Evolutionary conservation across 768 basidiomycete genomes (phyloP).

Genomic region (Xerocomellus amylosporus): DNA sequence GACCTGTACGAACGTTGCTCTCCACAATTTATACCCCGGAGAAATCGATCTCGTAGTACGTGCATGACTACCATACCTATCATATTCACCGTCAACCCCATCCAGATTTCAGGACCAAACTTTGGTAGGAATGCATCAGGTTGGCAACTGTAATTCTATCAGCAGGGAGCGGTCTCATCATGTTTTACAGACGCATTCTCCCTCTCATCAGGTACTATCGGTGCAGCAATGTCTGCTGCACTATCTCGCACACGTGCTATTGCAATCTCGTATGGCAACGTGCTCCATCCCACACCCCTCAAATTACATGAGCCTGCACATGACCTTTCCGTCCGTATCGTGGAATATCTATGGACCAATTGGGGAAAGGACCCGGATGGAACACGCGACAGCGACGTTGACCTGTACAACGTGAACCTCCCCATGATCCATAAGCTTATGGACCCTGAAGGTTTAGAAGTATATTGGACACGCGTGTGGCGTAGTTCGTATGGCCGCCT

Average conservation of each 20-base stretch:
- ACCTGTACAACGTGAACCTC: constrained; percentile 85
- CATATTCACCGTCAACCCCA: background rate
- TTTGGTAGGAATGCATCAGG: constrained; percentile 82
- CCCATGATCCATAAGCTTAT: constrained; percentile 72
- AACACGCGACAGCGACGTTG: constrained; percentile 61
- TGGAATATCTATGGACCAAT: constrained; percentile 73
- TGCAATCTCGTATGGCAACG: constrained; percentile 85
- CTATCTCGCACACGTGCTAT: constrained; percentile 72
- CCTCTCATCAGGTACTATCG: constrained; percentile 89
- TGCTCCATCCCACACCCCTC: constrained; percentile 64
- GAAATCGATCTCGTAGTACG: constrained; percentile 87
- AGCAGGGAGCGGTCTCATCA: background rate
- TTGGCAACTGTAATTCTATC: constrained; percentile 31
- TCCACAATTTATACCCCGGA: constrained; percentile 84
- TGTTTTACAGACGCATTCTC: constrained; percentile 67
- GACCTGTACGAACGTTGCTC: constrained; percentile 85
- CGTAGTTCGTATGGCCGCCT: constrained; percentile 79
- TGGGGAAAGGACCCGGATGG: constrained; percentile 75
- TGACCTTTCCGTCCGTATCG: constrained; percentile 60
- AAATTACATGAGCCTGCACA: constrained; percentile 70
- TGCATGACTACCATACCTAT: constrained; percentile 9
- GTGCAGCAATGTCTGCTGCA: constrained; percentile 81
- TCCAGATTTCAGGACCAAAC: constrained; percentile 82
- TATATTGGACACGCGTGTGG: constrained; percentile 84
- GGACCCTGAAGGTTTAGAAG: constrained; percentile 55